Conservation (phyloP, 352 stramenopile genomes). For the Globisporangium parvum region DNA sequence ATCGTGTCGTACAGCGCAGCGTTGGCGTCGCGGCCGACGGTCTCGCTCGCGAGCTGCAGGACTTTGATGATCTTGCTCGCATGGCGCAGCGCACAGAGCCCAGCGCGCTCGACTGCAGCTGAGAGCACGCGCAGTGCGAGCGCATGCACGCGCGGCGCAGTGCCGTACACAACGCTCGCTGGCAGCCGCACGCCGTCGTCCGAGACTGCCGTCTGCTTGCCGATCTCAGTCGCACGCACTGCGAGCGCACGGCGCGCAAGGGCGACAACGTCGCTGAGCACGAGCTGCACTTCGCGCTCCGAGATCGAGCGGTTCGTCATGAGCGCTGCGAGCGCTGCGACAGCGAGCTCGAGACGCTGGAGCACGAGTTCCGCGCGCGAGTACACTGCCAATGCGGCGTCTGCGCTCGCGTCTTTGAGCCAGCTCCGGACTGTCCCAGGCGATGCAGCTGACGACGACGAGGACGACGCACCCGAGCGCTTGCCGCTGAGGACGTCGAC, state of each 20-base stretch:
- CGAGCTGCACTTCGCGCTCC: slow-evolving; percentile 71
- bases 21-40: slow-evolving; percentile 23
- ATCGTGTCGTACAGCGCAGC: slow-evolving; percentile 43
- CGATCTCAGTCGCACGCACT: slow-evolving; percentile 62
- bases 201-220: slow-evolving; percentile 76
- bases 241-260: slow-evolving; percentile 55
- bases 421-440: slow-evolving; percentile 55
- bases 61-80: slow-evolving; percentile 60
- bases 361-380: slow-evolving; percentile 43
- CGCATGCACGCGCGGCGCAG: slow-evolving; percentile 53
- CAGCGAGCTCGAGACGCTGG: slow-evolving; percentile 29
- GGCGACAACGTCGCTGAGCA: slow-evolving; percentile 46
- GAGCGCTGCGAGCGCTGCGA: slow-evolving; percentile 33
- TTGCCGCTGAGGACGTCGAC: slow-evolving; percentile 64
- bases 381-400: slow-evolving; percentile 42
- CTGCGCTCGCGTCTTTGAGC: slow-evolving; percentile 37
- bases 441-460: slow-evolving; percentile 24
- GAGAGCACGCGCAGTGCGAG: slow-evolving; percentile 35
- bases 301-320: slow-evolving; percentile 47
- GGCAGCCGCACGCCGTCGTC: slow-evolving; percentile 72
- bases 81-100: slow-evolving; percentile 59
- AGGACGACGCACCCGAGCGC: slow-evolving; percentile 14
- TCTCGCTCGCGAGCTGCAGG: slow-evolving; percentile 53
- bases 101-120: slow-evolving; percentile 34
- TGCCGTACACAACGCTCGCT: slow-evolving; percentile 63